Percentiles rank a stretch among this genome's conserved stretches.
These are phyloP conservation scores for Astrothelium macrocarpum DNA, from an alignment of 495 filamentous ascomycete genomes.

Conservation along the genomic window DNA sequence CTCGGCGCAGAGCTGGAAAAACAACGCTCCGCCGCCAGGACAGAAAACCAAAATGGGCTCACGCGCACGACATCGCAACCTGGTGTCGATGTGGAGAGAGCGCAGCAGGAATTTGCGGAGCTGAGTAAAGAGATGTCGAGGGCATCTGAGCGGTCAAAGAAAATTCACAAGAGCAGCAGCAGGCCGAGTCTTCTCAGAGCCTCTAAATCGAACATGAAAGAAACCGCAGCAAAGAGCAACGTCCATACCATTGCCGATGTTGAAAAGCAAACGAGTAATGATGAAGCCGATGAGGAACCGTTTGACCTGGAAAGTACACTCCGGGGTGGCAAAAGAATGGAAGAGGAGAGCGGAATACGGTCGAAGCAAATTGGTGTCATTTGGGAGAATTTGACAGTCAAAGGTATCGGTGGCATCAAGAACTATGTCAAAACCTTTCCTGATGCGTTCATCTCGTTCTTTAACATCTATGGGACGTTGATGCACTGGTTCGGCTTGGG, in stretches of 20 bases:
- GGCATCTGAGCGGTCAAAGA: conserved; percentile 40
- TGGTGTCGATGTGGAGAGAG: conserved; percentile 60
- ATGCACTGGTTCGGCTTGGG: conserved; percentile 49
- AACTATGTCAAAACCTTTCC: conserved; percentile 73
- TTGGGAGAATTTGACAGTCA: conserved; percentile 70
- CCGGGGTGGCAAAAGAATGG: conserved; percentile 57
- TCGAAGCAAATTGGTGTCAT: conserved; percentile 70
- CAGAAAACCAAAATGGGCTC: neutral
- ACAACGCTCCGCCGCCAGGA: neutral
- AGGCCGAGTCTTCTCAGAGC: neutral
- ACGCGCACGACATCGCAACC: conserved; percentile 12
- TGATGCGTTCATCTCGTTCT: conserved; percentile 66
- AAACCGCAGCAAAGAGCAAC: conserved; percentile 34
- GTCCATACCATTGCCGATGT: conserved; percentile 32
- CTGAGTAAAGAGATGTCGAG: conserved; percentile 64
- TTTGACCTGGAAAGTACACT: conserved; percentile 67
- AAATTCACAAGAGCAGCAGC: conserved; percentile 35
- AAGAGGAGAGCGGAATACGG: conserved; percentile 65
- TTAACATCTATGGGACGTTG: conserved; percentile 52
- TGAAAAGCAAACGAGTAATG: conserved; percentile 41
- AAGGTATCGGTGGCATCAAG: conserved; percentile 64
- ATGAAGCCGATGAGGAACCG: conserved; percentile 41
- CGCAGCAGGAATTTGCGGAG: conserved; percentile 68
- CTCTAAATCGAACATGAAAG: conserved; percentile 15
- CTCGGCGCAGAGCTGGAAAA: neutral